A percentile compares a stretch with the other conserved stretches of the same genome.
Evolutionary conservation across 2,329 filamentous ascomycete species (phyloP).

Genomic region (Plenodomus lindquistii): DNA sequence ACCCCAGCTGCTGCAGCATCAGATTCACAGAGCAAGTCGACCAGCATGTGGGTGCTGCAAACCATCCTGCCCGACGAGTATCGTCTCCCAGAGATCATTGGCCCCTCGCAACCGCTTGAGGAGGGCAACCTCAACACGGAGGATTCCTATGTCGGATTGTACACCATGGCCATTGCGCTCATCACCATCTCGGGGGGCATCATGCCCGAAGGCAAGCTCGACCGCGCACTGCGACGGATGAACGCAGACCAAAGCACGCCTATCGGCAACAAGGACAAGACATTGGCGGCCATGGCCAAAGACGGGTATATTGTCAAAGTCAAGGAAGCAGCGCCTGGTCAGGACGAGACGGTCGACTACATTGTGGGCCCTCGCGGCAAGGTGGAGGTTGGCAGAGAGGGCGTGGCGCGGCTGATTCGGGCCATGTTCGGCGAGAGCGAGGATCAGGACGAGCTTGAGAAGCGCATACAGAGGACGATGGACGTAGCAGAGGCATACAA

Average conservation of each 20-base stretch:
- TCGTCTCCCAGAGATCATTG: conserved; percentile 65
- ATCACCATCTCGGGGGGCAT: conserved; percentile 73
- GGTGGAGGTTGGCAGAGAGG: conserved; percentile 78
- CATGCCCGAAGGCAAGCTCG: conserved; percentile 77
- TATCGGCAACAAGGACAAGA: conserved; percentile 71
- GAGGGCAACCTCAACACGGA: conserved; percentile 60
- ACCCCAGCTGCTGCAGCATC: conserved; percentile 59
- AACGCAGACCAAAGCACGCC: conserved; percentile 77
- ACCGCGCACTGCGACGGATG: conserved; percentile 72
- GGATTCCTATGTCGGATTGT: conserved; percentile 79
- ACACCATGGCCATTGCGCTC: conserved; percentile 76
- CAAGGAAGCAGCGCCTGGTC: conserved; percentile 69
- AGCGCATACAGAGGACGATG: conserved; percentile 39
- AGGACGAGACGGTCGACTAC: conserved; percentile 81
- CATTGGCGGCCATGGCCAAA: conserved; percentile 73
- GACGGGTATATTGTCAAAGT: conserved; percentile 83
- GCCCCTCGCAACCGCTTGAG: conserved; percentile 69
- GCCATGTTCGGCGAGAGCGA: conserved; percentile 35
- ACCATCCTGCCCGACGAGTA: conserved; percentile 72
- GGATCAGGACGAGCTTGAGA: conserved; percentile 36
- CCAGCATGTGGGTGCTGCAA: conserved; percentile 76
- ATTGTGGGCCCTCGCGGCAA: conserved; percentile 83
- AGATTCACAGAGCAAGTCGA: conserved; percentile 54
- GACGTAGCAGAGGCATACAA: conserved; percentile 27
- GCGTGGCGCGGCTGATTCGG: conserved; percentile 70